phyloP scores from a whole-genome alignment of 257 asterid genomes.

The Nicotiana noctiflora region DNA sequence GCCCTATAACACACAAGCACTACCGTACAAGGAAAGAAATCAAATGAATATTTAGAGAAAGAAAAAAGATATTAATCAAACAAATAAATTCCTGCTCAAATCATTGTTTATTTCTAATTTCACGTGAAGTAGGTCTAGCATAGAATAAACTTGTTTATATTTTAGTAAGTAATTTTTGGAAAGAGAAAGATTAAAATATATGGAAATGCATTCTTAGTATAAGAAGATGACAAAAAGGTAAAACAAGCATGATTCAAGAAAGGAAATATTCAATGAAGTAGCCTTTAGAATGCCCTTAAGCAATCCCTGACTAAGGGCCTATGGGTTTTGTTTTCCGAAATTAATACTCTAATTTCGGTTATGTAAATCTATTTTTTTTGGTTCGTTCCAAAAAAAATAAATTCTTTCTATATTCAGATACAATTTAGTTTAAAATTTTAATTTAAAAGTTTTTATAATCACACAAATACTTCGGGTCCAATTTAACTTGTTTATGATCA shows the following conservation, averaged over 20 bases:
- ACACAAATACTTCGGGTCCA: no score
- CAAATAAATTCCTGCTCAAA: not conserved
- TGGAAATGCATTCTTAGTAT: slow-evolving; percentile 23
- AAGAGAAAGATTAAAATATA: not conserved
- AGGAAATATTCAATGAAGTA: slow-evolving; percentile 2
- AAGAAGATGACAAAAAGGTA: slow-evolving; percentile 41
- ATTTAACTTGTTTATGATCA: no score
- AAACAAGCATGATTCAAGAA: slow-evolving; percentile 47
- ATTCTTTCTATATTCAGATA: no score
- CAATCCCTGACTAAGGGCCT: not conserved
- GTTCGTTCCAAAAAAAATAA: no score
- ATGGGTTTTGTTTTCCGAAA: not conserved
- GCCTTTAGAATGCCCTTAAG: no score
- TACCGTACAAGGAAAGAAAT: no score
- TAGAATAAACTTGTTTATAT: slow-evolving; percentile 1
- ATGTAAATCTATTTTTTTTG: no score
- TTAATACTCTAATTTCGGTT: not conserved
- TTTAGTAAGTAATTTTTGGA: not conserved
- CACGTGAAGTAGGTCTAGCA: slow-evolving; percentile 35
- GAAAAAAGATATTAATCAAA: not conserved
- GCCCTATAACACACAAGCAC: no score
- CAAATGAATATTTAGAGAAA: not conserved
- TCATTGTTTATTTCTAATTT: slow-evolving; percentile 25
- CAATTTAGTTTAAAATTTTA: no score
- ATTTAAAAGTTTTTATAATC: no score